A percentile compares a stretch with the other conserved stretches of the same genome.
These are phyloP conservation scores for Clonostachys chloroleuca DNA, from an alignment of 2,329 filamentous ascomycete genomes.

Conservation along the genomic window DNA sequence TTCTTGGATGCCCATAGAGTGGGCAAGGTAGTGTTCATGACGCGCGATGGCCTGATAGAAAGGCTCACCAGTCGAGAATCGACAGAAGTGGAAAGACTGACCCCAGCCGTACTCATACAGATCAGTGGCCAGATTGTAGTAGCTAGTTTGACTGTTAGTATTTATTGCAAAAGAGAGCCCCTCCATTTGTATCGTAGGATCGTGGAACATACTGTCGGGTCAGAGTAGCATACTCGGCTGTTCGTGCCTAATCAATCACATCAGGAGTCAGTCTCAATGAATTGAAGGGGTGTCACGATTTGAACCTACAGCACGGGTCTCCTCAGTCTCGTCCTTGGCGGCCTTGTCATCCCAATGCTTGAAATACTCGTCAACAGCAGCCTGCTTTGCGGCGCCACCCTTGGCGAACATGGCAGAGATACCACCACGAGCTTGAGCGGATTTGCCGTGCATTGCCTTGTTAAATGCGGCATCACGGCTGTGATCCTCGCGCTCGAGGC, in stretches of 20 bases:
- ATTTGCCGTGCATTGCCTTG: constrained; percentile 77
- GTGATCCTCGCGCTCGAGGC: constrained; percentile 79
- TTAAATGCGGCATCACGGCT: constrained; percentile 85
- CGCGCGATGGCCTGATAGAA: constrained; percentile 91
- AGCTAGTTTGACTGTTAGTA: constrained; percentile 43
- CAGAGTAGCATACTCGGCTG: constrained; percentile 86
- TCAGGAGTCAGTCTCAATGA: neutral
- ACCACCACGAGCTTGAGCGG: constrained; percentile 65
- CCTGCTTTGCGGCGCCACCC: constrained; percentile 69
- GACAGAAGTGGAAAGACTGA: constrained; percentile 95
- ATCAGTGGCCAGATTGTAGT: constrained; percentile 97
- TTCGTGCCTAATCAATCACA: constrained; percentile 54
- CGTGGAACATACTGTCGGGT: constrained; percentile 74
- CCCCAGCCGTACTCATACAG: constrained; percentile 97
- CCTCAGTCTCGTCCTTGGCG: constrained; percentile 75
- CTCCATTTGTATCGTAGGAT: neutral
- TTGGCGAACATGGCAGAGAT: constrained; percentile 84
- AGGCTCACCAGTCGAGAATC: constrained; percentile 79
- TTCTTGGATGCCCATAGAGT: constrained; percentile 80
- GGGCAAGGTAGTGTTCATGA: constrained; percentile 96
- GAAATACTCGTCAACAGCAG: constrained; percentile 87
- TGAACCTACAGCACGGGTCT: constrained; percentile 66
- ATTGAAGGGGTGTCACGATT: neutral
- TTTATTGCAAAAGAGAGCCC: neutral
- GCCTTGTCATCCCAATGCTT: constrained; percentile 93